Base-by-base conservation (phyloP, 2,329 filamentous ascomycete species). In the Colletotrichum endophyticum region DNA sequence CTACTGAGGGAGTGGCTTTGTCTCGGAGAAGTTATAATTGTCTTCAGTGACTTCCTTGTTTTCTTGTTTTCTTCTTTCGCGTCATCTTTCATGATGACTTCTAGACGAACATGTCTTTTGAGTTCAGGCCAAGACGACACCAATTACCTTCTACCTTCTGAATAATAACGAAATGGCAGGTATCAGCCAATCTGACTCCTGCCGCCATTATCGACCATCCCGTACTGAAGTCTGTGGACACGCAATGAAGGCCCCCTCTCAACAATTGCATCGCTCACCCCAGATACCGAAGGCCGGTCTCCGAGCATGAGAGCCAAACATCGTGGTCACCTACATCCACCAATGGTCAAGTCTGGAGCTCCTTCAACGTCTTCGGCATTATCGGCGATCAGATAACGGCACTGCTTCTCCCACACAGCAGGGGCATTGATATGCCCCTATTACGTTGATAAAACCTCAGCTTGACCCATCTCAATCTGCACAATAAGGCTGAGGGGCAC, bases 401-500 rank as follows among this genome's bases (percentile, higher is more conserved):
- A 34, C 25, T 36, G 30, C 30, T 22, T 19, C 30, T 69, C 3
- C 19, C 8, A 44, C 16, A 67, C 7, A 36, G 25, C 36, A 63
- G 36, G 68, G 68, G 59, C 39, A 11, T 53, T 56, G 39, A 63
- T 70, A 70, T 44, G 32, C 57, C 66, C 56, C 68, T 70, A 70
- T 70, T 70, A 70, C 57, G 68, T 70, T 70, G 68, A 27, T 25
- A 49, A 63, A 70, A 62, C 30, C 63, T 22, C 36, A 28, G n/a
- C 27, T 28, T 49, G 36, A n/a, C 63, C 63, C 63, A 53, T 66
- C 63, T 49, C 63, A 66, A 66, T 66, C 72, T 72, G 36, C 73
- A 27, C 73, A 67, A 25, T 75, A 75, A 75, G 73, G 73, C 73
- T 75, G 73, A 75, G 68, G 57, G 36, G 57, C 68, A 25, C 36